A percentile compares a stretch with the other conserved stretches of the same genome.
These are phyloP conservation scores for Gymnopilus junonius DNA, from an alignment of 768 basidiomycete species.

Conservation along the genomic window DNA sequence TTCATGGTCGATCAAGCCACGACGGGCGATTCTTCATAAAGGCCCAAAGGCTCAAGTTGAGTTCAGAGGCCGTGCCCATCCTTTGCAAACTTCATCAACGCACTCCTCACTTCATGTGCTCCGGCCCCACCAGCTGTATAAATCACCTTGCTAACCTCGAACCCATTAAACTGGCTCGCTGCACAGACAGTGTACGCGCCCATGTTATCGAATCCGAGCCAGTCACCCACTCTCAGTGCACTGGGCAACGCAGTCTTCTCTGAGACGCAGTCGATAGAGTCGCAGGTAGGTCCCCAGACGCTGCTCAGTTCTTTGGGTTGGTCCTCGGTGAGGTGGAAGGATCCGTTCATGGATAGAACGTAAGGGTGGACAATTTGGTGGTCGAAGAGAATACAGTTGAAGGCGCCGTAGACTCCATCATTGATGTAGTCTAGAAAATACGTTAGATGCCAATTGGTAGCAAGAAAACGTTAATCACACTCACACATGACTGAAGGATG, in stretches of 20 bases:
- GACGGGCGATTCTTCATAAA: neutral
- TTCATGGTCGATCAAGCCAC: neutral
- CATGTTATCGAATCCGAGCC: constrained; percentile 98
- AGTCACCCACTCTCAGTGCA: constrained; percentile 88
- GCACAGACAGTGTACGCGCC: constrained; percentile 99
- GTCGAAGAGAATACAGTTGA: constrained; percentile 97
- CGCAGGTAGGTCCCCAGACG: constrained; percentile 99
- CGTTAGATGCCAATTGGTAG: constrained; percentile 59
- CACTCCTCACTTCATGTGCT: constrained; percentile 42
- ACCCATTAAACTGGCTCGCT: constrained; percentile 86
- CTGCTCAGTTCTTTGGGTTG: constrained; percentile 59
- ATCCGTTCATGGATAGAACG: constrained; percentile 63
- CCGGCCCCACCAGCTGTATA: constrained; percentile 69
- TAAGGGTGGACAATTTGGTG: constrained; percentile 82
- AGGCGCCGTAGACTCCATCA: constrained; percentile 97
- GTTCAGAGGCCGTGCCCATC: constrained; percentile 41
- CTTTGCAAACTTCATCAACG: constrained; percentile 53
- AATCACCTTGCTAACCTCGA: constrained; percentile 76
- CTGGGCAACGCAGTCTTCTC: constrained; percentile 63
- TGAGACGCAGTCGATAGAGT: constrained; percentile 93
- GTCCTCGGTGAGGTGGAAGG: constrained; percentile 17
- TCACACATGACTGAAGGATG: constrained; percentile 83
- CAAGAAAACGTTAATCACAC: constrained; percentile 41
- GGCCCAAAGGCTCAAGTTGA: too few relatives aligned
- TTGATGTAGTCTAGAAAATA: constrained; percentile 88